Percentiles rank a stretch among this genome's conserved stretches.
Conservation (phyloP, 306 rosid species). For the Cicer pinnatifidum region DNA sequence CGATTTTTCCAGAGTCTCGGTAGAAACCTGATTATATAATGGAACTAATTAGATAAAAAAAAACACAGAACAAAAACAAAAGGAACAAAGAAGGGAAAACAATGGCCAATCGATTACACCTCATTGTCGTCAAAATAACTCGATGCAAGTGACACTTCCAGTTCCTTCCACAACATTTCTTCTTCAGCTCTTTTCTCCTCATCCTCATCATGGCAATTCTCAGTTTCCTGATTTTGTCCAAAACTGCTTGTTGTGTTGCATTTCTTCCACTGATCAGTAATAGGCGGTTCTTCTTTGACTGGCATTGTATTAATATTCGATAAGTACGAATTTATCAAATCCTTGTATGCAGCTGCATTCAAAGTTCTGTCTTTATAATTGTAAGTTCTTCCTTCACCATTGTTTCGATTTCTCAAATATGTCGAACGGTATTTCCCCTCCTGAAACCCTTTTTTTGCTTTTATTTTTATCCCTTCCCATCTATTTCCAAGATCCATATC, state of each 20-base stretch:
- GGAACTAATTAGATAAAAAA: conserved; percentile 36
- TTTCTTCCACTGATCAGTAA: conserved; percentile 82
- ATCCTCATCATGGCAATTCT: conserved; percentile 41
- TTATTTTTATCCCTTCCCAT: conserved; percentile 58
- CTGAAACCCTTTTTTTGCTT: conserved; percentile 42
- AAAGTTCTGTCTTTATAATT: conserved; percentile 58
- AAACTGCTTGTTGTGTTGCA: conserved; percentile 40
- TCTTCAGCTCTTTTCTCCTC: conserved; percentile 64
- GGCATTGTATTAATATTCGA: conserved; percentile 60
- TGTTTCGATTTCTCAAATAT: conserved; percentile 47
- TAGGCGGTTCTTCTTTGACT: conserved; percentile 54
- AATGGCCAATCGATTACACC: conserved; percentile 49
- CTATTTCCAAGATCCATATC: conserved; percentile 57
- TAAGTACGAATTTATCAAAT: conserved; percentile 72
- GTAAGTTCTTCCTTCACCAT: conserved; percentile 48
- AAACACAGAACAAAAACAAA: neutral
- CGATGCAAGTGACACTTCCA: conserved; percentile 82
- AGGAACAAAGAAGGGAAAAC: conserved; percentile 12
- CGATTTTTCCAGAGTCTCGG: conserved; percentile 32
- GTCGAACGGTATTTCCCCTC: conserved; percentile 40
- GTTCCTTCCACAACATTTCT: conserved; percentile 84
- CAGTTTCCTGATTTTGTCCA: conserved; percentile 45
- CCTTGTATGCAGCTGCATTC: conserved; percentile 77
- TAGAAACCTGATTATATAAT: conserved; percentile 62
- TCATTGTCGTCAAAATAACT: conserved; percentile 63